Conservation (phyloP, 345 rosid genomes). For the Noccaea bulbosa region DNA sequence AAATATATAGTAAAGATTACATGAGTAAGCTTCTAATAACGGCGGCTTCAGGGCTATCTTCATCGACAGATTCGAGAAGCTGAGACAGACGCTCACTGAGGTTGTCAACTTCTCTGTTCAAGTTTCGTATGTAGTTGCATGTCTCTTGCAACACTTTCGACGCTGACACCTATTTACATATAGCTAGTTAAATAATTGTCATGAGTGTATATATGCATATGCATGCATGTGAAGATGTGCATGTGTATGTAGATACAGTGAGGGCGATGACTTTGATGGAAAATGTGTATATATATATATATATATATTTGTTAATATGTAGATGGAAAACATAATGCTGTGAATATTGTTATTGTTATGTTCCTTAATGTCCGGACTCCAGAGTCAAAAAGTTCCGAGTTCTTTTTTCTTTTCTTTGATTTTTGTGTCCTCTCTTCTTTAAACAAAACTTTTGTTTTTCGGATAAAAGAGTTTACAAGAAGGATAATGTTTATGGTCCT, state of each 20-base stretch:
- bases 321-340: background rate
- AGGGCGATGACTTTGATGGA: slow-evolving; percentile 7
- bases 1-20: slow-evolving; percentile 43
- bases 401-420: slow-evolving; percentile 24
- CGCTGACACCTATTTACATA: slow-evolving; percentile 66
- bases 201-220: background rate
- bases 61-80: slow-evolving; percentile 76
- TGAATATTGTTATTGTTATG: background rate
- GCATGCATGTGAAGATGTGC: slow-evolving; percentile 2
- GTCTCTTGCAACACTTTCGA: slow-evolving; percentile 91
- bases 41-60: slow-evolving; percentile 83
- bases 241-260: slow-evolving; percentile 6
- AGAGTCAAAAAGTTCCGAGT: slow-evolving; percentile 42
- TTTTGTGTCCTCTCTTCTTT: slow-evolving; percentile 27
- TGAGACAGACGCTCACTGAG: slow-evolving; percentile 86
- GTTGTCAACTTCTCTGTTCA: slow-evolving; percentile 85
- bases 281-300: background rate
- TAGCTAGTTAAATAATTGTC: background rate
- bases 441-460: background rate
- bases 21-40: slow-evolving; percentile 86
- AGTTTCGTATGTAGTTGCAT: slow-evolving; percentile 80
- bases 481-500: background rate
- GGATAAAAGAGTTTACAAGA: slow-evolving; percentile 16
- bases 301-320: background rate
- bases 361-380: slow-evolving; percentile 39